phyloP scores from a whole-genome alignment of 1,139 yeast genomes.

The Blastobotrys aristatus region DNA sequence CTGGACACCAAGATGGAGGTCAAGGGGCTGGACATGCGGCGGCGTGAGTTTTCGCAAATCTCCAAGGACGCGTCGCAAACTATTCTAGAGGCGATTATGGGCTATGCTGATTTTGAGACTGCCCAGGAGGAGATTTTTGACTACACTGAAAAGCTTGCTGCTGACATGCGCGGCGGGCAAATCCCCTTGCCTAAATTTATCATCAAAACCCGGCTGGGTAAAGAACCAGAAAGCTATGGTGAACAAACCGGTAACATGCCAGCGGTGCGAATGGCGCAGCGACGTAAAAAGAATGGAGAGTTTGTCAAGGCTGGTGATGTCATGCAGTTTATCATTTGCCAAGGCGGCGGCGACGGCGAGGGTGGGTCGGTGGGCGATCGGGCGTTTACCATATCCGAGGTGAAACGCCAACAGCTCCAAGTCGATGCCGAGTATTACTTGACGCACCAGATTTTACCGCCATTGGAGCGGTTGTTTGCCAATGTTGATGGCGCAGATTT shows the following conservation, averaged over 20 bases:
- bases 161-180: slow-evolving; percentile 55
- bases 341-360: slow-evolving; percentile 34
- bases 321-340: slow-evolving; percentile 76
- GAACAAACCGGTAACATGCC: slow-evolving; percentile 69
- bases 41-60: slow-evolving; percentile 92
- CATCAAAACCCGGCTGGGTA: slow-evolving; percentile 38
- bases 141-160: slow-evolving; percentile 59
- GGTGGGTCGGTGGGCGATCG: slow-evolving; percentile 52
- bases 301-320: slow-evolving; percentile 86
- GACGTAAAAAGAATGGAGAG: slow-evolving; percentile 74
- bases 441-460: slow-evolving; percentile 86
- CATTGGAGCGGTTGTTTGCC: slow-evolving; percentile 82
- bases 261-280: slow-evolving; percentile 85
- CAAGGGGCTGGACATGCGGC: slow-evolving; percentile 93
- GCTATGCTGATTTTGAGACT: slow-evolving; percentile 71
- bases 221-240: slow-evolving; percentile 38
- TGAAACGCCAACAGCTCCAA: slow-evolving; percentile 47
- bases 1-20: slow-evolving; percentile 66
- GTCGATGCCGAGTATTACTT: slow-evolving; percentile 79
- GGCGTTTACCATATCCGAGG: slow-evolving; percentile 74
- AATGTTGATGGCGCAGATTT: slow-evolving; percentile 84
- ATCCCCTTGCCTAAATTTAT: slow-evolving; percentile 57
- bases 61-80: slow-evolving; percentile 83
- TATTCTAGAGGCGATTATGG: slow-evolving; percentile 65
- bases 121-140: slow-evolving; percentile 70